Evolutionary conservation across 1,284 basidiomycete species (phyloP).

Genomic region (Ganoderma boninense): DNA sequence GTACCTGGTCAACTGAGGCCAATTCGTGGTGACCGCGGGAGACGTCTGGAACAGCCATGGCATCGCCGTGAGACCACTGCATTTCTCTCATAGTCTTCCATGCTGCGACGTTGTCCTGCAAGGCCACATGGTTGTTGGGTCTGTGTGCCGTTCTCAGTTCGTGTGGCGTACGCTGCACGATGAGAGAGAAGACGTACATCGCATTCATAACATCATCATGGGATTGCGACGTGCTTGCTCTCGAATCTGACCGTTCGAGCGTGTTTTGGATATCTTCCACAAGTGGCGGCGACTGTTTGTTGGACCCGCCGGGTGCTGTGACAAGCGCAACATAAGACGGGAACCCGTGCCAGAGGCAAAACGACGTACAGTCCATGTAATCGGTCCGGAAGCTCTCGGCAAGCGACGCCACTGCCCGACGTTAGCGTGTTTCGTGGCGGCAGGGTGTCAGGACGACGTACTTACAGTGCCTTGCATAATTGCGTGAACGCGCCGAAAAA

Average conservation of each 20-base stretch:
- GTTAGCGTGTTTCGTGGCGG: conserved; percentile 12
- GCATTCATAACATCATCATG: conserved; percentile 34
- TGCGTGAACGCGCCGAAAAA: too few relatives aligned
- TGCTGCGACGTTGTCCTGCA: conserved; percentile 35
- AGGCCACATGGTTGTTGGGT: conserved; percentile 33
- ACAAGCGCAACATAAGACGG: not conserved
- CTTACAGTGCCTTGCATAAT: too few relatives aligned
- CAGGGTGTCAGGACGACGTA: conserved; percentile 42
- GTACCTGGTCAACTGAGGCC: conserved; percentile 35
- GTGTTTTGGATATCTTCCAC: conserved; percentile 31
- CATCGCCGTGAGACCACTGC: conserved; percentile 38
- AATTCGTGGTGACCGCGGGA: conserved; percentile 31
- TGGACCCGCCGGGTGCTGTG: conserved; percentile 28
- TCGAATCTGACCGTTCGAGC: conserved; percentile 31
- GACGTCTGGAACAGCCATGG: conserved; percentile 32
- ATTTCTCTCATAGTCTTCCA: conserved; percentile 40
- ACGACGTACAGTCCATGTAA: conserved; percentile 31
- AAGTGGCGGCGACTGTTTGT: conserved; percentile 31
- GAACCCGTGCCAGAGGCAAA: not conserved
- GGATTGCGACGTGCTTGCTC: conserved; percentile 32
- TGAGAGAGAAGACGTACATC: conserved; percentile 25
- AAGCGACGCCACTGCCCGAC: conserved; percentile 38
- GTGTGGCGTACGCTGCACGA: not conserved
- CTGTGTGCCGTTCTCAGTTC: conserved; percentile 22
- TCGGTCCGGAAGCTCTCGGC: conserved; percentile 34